These are phyloP conservation scores for Phoma sp. DNA, from an alignment of 2,329 filamentous ascomycete genomes.

Conservation along the genomic window DNA sequence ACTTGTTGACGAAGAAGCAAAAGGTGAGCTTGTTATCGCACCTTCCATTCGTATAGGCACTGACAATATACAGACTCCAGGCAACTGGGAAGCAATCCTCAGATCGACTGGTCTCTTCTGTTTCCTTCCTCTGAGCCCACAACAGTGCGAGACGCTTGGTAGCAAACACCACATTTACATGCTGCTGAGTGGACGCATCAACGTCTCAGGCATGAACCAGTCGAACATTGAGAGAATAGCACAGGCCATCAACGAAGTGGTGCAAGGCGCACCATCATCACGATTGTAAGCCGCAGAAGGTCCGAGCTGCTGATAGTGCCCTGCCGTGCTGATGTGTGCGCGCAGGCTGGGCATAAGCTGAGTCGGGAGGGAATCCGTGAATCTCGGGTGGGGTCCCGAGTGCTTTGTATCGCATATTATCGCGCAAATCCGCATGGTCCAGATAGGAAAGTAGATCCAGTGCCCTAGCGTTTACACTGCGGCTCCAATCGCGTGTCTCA, in stretches of 20 bases:
- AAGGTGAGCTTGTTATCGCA: constrained; percentile 11
- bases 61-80: constrained; percentile 26
- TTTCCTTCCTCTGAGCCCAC: constrained; percentile 24
- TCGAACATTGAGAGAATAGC: constrained; percentile 27
- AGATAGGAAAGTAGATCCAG: constrained; percentile 9
- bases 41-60: neutral
- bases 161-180: constrained; percentile 32
- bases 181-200: constrained; percentile 33
- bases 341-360: constrained; percentile 1
- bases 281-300: neutral
- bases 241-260: constrained; percentile 26
- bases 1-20: constrained; percentile 16
- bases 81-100: constrained; percentile 28
- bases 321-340: neutral
- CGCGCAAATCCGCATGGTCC: neutral
- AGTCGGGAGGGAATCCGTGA: constrained; percentile 1
- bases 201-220: constrained; percentile 33
- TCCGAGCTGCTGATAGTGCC: neutral
- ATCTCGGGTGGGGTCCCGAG: constrained; percentile 6
- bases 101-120: constrained; percentile 32
- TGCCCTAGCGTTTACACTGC: neutral
- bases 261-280: constrained; percentile 3
- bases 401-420: neutral
- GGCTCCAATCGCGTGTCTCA: neutral
- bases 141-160: constrained; percentile 25